These are phyloP conservation scores for Colletotrichum chlorophyti DNA, from an alignment of 2,329 filamentous ascomycete species.

Conservation along the genomic window DNA sequence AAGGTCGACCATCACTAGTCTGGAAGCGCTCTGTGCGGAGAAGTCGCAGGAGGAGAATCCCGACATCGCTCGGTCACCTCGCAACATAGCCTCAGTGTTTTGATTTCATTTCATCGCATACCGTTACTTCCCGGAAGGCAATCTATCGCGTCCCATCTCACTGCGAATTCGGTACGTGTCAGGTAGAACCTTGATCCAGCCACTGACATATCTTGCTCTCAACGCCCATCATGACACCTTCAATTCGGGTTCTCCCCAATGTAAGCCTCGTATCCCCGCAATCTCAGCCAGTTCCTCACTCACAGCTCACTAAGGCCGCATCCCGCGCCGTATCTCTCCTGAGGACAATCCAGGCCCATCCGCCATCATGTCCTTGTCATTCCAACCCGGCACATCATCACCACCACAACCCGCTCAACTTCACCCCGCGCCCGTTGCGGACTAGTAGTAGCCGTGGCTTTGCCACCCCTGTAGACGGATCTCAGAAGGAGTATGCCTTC, in stretches of 20 bases:
- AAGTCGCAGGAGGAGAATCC: constrained; percentile 4
- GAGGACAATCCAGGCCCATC: constrained; percentile 89
- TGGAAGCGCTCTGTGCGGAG: constrained; percentile 22
- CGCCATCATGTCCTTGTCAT: constrained; percentile 90
- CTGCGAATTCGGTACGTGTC: background rate
- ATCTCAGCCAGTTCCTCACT: background rate
- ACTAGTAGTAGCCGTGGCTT: constrained; percentile 47
- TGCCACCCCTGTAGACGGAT: constrained; percentile 72
- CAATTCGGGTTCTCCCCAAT: constrained; percentile 36
- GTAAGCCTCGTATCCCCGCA: constrained; percentile 28
- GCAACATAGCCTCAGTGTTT: background rate
- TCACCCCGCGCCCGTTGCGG: constrained; percentile 52
- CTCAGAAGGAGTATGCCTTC: constrained; percentile 91
- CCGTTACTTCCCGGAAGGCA: background rate
- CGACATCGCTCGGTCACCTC: constrained; percentile 19
- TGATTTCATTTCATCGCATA: background rate
- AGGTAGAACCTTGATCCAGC: background rate
- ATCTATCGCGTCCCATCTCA: background rate
- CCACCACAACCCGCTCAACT: constrained; percentile 62
- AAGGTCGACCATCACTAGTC: background rate
- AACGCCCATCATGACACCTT: constrained; percentile 25
- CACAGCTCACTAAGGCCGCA: constrained; percentile 52
- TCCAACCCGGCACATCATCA: constrained; percentile 85
- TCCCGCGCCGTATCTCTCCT: constrained; percentile 75
- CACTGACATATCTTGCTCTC: background rate